Percentiles rank a stretch among this genome's conserved stretches.
Evolutionary conservation across 2,329 filamentous ascomycete genomes (phyloP).

Genomic region (Arthroderma uncinatum): DNA sequence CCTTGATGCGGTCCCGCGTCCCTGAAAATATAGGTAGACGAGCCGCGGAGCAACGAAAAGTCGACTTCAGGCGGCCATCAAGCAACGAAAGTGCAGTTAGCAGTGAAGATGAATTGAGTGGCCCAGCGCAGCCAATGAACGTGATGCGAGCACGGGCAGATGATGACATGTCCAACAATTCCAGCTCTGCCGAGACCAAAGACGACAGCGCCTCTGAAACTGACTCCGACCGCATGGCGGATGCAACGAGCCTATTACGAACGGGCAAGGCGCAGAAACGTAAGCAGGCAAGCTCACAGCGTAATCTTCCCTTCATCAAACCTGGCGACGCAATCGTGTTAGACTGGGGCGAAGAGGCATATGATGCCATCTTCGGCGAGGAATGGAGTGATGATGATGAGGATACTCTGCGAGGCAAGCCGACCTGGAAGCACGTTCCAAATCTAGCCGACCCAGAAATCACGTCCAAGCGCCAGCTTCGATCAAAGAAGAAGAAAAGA

Average conservation of each 20-base stretch:
- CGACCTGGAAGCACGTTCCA: slow-evolving; percentile 46
- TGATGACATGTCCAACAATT: slow-evolving; percentile 17
- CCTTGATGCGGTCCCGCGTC: slow-evolving; percentile 42
- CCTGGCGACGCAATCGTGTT: slow-evolving; percentile 76
- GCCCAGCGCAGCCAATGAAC: slow-evolving; percentile 14
- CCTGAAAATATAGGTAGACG: slow-evolving; percentile 18
- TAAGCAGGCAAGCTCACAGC: slow-evolving; percentile 24
- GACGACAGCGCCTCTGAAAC: slow-evolving; percentile 23
- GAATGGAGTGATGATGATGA: slow-evolving; percentile 28
- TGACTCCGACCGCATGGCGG: slow-evolving; percentile 20
- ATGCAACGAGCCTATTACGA: not conserved
- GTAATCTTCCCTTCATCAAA: slow-evolving; percentile 50
- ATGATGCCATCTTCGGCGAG: slow-evolving; percentile 55
- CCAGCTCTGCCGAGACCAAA: slow-evolving; percentile 15
- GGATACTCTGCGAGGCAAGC: slow-evolving; percentile 47
- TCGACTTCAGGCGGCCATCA: slow-evolving; percentile 9
- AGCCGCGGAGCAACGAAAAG: slow-evolving; percentile 13
- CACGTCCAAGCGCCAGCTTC: slow-evolving; percentile 49
- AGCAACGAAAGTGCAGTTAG: slow-evolving; percentile 20
- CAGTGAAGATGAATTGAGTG: slow-evolving; percentile 25
- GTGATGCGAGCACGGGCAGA: slow-evolving; percentile 6
- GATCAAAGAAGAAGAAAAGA: slow-evolving; percentile 55
- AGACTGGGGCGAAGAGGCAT: slow-evolving; percentile 66
- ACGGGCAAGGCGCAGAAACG: slow-evolving; percentile 9
- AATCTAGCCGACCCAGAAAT: slow-evolving; percentile 52